Percentiles rank a stretch among this genome's conserved stretches.
These are phyloP conservation scores for Periconia digitata DNA, from an alignment of 2,329 filamentous ascomycete genomes.

Conservation along the genomic window DNA sequence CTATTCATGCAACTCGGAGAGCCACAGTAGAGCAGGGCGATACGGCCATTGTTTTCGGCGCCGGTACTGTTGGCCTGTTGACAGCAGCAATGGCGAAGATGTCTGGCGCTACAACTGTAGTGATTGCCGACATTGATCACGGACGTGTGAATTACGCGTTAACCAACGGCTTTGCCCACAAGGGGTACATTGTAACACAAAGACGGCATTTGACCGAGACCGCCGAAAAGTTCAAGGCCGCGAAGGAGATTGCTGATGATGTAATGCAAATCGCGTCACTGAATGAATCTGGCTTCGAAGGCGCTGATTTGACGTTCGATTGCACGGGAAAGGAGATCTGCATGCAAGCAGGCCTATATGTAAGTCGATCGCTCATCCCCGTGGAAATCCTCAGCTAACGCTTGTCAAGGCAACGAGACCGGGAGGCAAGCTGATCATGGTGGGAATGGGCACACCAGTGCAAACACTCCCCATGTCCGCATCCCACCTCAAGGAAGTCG, in stretches of 20 bases:
- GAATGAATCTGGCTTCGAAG: conserved; percentile 41
- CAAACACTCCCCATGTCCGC: conserved; percentile 57
- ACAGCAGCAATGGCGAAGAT: conserved; percentile 45
- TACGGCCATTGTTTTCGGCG: conserved; percentile 80
- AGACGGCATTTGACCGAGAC: conserved; percentile 27
- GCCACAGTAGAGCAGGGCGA: conserved; percentile 72
- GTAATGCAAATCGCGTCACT: conserved; percentile 41
- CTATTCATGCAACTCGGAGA: conserved; percentile 80
- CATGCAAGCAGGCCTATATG: conserved; percentile 46
- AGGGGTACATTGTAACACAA: conserved; percentile 38
- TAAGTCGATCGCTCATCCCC: conserved; percentile 29
- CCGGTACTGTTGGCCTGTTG: conserved; percentile 62
- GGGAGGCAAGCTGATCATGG: conserved; percentile 56
- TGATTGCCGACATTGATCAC: conserved; percentile 45
- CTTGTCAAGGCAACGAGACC: conserved; percentile 44
- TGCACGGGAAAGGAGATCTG: conserved; percentile 48
- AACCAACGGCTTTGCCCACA: conserved; percentile 42
- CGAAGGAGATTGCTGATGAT: conserved; percentile 40
- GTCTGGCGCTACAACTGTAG: conserved; percentile 44
- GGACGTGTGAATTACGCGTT: conserved; percentile 45
- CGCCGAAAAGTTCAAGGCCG: conserved; percentile 34
- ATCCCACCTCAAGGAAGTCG: conserved; percentile 58
- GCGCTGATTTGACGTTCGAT: conserved; percentile 45
- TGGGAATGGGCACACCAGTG: conserved; percentile 59
- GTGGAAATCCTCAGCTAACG: conserved; percentile 13